Percentiles rank a stretch among this genome's conserved stretches.
Conservation (phyloP, 257 asterid species). For the Gynochthodes officinalis region DNA sequence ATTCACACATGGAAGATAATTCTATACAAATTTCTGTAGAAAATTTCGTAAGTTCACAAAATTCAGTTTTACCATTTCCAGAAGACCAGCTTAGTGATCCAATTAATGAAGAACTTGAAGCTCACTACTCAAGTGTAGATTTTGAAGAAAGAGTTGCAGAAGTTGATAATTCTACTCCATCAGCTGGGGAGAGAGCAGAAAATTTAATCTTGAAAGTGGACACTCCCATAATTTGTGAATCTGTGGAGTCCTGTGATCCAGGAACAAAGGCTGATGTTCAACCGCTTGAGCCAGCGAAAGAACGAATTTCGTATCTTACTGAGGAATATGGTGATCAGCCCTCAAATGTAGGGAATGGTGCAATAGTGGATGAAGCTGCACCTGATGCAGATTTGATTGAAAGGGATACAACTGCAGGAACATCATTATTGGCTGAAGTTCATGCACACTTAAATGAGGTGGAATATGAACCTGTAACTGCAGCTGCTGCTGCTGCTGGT, state of each 20-base stretch:
- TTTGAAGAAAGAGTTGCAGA: conserved; percentile 5
- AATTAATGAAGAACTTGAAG: conserved; percentile 9
- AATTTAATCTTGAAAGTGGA: conserved; percentile 25
- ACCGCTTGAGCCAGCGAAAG: conserved; percentile 21
- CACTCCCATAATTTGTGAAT: conserved; percentile 26
- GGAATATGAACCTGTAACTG: conserved; percentile 27
- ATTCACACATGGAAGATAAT: conserved; percentile 27
- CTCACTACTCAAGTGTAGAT: not conserved
- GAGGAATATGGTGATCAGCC: conserved; percentile 34
- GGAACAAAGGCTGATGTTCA: conserved; percentile 21
- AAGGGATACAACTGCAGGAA: conserved; percentile 25
- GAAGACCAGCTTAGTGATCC: conserved; percentile 10
- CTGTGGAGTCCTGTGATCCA: conserved; percentile 20
- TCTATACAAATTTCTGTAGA: conserved; percentile 19
- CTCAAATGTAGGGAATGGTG: conserved; percentile 22
- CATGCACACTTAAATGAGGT: conserved; percentile 26
- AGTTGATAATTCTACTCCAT: conserved; percentile 18
- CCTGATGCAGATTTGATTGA: conserved; percentile 26
- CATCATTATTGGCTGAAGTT: conserved; percentile 8
- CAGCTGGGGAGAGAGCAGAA: conserved; percentile 25
- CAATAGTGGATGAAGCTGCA: conserved; percentile 24
- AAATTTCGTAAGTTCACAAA: conserved; percentile 28
- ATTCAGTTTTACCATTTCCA: conserved; percentile 12
- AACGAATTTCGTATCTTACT: conserved; percentile 24
- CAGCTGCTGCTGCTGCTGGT: conserved; percentile 25